Conservation (phyloP, 192 early-diverging fungal genomes). For the Cetraspora pellucida region DNA sequence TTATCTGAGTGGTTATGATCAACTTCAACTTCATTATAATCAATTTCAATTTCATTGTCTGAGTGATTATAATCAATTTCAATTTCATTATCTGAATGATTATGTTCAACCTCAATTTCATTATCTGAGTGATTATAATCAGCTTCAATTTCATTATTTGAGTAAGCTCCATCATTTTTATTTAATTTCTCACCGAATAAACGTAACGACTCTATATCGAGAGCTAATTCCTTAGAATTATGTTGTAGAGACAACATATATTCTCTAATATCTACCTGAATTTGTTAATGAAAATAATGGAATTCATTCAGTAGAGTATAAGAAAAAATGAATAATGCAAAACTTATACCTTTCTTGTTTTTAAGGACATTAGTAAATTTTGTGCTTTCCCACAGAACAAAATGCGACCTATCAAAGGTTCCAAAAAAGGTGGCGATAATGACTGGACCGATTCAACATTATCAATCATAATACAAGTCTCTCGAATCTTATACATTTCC, state of each 20-base stretch:
- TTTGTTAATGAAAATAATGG: neutral
- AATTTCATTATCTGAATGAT: neutral
- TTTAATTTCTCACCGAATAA: neutral
- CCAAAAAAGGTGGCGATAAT: constrained; percentile 28
- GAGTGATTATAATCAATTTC: neutral
- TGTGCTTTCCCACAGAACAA: constrained; percentile 38
- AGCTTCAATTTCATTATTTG: no score
- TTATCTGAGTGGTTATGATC: no score
- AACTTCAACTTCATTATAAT: no score
- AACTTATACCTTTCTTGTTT: constrained; percentile 17
- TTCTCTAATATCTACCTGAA: neutral
- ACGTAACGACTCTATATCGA: neutral
- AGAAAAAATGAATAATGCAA: neutral
- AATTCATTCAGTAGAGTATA: neutral
- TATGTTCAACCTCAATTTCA: neutral
- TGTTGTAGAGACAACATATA: neutral
- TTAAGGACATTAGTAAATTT: constrained; percentile 33
- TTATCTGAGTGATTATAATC: neutral
- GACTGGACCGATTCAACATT: neutral
- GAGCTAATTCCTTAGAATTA: constrained; percentile 10
- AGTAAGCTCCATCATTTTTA: neutral
- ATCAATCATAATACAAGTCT: neutral
- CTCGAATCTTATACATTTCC: constrained; percentile 35
- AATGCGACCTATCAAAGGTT: constrained; percentile 22
- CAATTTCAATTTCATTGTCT: neutral